A percentile compares a stretch with the other conserved stretches of the same genome.
These are phyloP conservation scores for Turnera subulata DNA, from an alignment of 345 rosid species.

Conservation along the genomic window DNA sequence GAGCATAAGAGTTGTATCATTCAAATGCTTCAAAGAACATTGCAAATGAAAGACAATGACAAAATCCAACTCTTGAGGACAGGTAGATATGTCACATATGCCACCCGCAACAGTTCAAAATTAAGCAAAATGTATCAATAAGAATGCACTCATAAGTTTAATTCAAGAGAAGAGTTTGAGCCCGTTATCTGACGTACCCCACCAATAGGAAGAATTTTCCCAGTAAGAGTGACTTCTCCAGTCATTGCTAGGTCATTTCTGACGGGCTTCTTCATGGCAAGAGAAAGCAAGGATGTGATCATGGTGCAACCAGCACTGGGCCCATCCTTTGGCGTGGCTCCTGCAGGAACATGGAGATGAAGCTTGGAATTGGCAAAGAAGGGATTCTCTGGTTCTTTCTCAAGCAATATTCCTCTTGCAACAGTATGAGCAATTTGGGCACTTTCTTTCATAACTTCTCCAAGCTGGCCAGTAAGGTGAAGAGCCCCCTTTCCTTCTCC, in stretches of 20 bases:
- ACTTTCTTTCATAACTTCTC: slow-evolving; percentile 99
- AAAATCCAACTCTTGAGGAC: no score
- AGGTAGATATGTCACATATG: no score
- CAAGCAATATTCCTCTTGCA: slow-evolving; percentile 64
- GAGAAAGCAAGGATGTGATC: slow-evolving; percentile 95
- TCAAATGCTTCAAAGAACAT: neutral
- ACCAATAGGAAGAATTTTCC: slow-evolving; percentile 94
- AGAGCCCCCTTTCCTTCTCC: slow-evolving; percentile 92
- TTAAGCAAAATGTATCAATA: no score
- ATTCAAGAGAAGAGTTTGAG: neutral
- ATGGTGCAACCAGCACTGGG: slow-evolving; percentile 99
- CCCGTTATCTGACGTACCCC: slow-evolving; percentile 59
- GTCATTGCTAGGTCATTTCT: slow-evolving; percentile 93
- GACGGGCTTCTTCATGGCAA: slow-evolving; percentile 72
- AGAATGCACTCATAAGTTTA: no score
- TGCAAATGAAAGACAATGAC: neutral
- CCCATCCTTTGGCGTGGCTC: slow-evolving; percentile 97
- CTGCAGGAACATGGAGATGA: slow-evolving; percentile 99
- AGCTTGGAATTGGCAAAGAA: slow-evolving; percentile 82
- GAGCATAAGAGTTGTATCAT: slow-evolving; percentile 9
- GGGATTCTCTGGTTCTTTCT: slow-evolving; percentile 62
- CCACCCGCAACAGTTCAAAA: no score
- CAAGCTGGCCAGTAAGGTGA: slow-evolving; percentile 82
- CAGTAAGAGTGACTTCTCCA: slow-evolving; percentile 86
- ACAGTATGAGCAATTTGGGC: slow-evolving; percentile 92